phyloP scores from a whole-genome alignment of 1,139 yeast genomes.

The Hemisphaericaspora subhashii region DNA sequence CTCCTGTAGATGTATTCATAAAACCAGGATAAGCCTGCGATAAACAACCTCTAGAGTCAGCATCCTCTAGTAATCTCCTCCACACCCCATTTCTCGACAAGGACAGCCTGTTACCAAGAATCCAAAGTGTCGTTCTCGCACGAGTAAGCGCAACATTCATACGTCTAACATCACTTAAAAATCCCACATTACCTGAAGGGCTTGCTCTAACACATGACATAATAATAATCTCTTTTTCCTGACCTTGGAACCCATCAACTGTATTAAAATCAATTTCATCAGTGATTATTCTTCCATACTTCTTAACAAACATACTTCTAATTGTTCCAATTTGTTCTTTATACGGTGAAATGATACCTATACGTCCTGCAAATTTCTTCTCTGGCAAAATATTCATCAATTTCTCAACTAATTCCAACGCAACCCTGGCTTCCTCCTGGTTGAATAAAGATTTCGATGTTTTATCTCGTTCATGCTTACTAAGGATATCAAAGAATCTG shows the following conservation, averaged over 20 bases:
- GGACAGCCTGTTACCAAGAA: slow-evolving; percentile 75
- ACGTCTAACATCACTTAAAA: slow-evolving; percentile 84
- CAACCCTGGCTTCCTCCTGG: slow-evolving; percentile 66
- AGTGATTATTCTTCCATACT: slow-evolving; percentile 63
- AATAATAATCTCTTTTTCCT: slow-evolving; percentile 89
- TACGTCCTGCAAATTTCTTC: slow-evolving; percentile 61
- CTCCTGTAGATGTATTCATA: slow-evolving; percentile 15
- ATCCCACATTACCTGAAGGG: slow-evolving; percentile 71
- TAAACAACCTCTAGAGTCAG: slow-evolving; percentile 46
- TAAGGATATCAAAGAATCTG: slow-evolving; percentile 69
- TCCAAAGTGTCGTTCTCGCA: slow-evolving; percentile 91
- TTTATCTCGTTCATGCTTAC: slow-evolving; percentile 62
- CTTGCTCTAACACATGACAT: slow-evolving; percentile 94
- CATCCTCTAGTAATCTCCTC: slow-evolving; percentile 65
- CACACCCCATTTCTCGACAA: slow-evolving; percentile 66
- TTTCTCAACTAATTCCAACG: slow-evolving; percentile 64
- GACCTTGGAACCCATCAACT: slow-evolving; percentile 98
- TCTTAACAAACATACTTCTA: slow-evolving; percentile 53
- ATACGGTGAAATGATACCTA: slow-evolving; percentile 94
- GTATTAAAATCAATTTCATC: slow-evolving; percentile 85
- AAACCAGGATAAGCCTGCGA: slow-evolving; percentile 41
- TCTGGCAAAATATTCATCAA: slow-evolving; percentile 53
- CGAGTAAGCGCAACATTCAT: slow-evolving; percentile 96
- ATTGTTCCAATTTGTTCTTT: slow-evolving; percentile 76
- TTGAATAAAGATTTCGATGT: slow-evolving; percentile 73